Evolutionary conservation across 1,284 basidiomycete species (phyloP), one percentile per base, ranked within the genome.

Genomic region (Cutaneotrichosporon cavernicola): DNA sequence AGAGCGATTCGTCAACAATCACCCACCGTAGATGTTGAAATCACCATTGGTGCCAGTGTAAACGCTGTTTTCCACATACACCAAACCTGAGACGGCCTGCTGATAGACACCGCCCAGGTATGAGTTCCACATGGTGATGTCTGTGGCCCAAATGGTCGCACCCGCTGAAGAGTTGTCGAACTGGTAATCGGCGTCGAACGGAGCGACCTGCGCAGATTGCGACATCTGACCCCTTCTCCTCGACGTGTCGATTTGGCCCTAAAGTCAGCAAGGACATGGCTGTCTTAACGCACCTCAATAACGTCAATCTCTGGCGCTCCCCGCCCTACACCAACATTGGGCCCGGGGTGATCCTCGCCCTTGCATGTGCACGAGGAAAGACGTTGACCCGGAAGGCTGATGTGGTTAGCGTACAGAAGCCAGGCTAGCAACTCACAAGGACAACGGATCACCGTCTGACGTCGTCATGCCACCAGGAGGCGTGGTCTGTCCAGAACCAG

Each of bases 71-170:
- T 89, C 67, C 26, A 79, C 83, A 66, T 84, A 82, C 7, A 85
- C 84, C 62, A 92, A 71, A 9, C 85, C 86, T 6, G 89, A 90
- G n/a, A 89, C 76, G 18, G 90, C 89, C 79, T 96, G 89, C 77
- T 97, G 93, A 74, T 85, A 91, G 14, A 81, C 74, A 31, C 89
- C 90, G 30, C 92, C 93, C 60, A 83, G 85, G 79, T 94, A 96
- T 8, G 81, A 64, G 77, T 95, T 95, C 74, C 84, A 85, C 63
- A 89, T 81, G 1, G 85, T 84, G 22, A 87, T 84, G 26, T 82
- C 62, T 5, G 69, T 58, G 51, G 81, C 73, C 69, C 75, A 77
- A 6, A 72, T 71, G 2, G 57, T 64, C 2, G 70, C 69, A 22
- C 68, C 71, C 2, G 38, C 31, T 4, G 62, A 82, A 4, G 84